Evolutionary conservation across 805 yeast species (phyloP).

Genomic region (Kazachstania viticola): DNA sequence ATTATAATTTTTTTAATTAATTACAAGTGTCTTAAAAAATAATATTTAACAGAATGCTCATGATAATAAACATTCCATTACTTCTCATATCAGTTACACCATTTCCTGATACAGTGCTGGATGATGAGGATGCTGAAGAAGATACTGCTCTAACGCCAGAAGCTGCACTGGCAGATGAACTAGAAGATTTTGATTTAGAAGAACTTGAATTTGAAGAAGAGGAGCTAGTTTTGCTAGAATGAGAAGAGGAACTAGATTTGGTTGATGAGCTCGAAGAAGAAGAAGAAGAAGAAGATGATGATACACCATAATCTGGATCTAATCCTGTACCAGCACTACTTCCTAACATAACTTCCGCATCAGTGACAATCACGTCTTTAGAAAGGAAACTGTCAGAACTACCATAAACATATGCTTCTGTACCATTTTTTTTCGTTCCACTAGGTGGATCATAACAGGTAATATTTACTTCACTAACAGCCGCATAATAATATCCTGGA

Average conservation of each 20-base stretch:
- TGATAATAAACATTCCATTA: too few relatives aligned
- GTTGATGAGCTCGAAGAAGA: constrained; percentile 4
- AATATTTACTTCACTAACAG: constrained; percentile 46
- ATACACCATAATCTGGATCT: constrained; percentile 32
- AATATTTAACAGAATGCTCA: too few relatives aligned
- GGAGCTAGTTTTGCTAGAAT: neutral
- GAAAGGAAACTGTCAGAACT: constrained; percentile 34
- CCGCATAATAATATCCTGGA: constrained; percentile 73
- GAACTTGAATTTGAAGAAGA: neutral
- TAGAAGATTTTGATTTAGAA: neutral
- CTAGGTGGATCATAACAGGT: constrained; percentile 67
- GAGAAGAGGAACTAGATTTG: constrained; percentile 2
- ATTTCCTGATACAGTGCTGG: neutral
- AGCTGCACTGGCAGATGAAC: neutral
- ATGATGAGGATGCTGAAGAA: neutral
- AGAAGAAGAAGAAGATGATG: constrained; percentile 1
- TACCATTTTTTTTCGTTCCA: constrained; percentile 34
- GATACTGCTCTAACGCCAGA: neutral
- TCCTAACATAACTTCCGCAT: constrained; percentile 49
- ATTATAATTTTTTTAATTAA: neutral
- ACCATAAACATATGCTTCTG: constrained; percentile 44
- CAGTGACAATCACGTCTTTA: constrained; percentile 46
- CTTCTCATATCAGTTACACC: too few relatives aligned
- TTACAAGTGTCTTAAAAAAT: neutral
- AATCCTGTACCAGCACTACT: constrained; percentile 55